Percentiles rank a stretch among this genome's conserved stretches.
These are phyloP conservation scores for Babesia divergens DNA, from an alignment of 169 alveolate genomes.

Conservation along the genomic window DNA sequence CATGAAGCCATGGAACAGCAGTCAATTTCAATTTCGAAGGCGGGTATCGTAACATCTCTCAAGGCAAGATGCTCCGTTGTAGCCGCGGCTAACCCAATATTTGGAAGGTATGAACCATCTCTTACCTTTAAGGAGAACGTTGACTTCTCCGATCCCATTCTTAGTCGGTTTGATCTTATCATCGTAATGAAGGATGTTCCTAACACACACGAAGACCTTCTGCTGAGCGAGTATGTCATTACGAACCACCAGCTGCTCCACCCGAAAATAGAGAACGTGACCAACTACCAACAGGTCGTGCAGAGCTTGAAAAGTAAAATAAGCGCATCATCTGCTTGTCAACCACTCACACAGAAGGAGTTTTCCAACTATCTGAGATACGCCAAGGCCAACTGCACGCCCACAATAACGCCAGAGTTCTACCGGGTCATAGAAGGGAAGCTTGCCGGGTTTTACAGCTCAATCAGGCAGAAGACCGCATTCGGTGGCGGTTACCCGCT, in stretches of 20 bases:
- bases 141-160: conserved; percentile 98
- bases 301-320: conserved; percentile 68
- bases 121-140: conserved; percentile 97
- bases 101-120: conserved; percentile 95
- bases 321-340: conserved; percentile 75
- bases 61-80: conserved; percentile 98
- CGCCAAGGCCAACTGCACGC: conserved; percentile 91
- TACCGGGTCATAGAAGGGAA: conserved; percentile 76
- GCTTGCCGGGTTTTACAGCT: conserved; percentile 86
- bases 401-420: conserved; percentile 70
- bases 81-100: conserved; percentile 99
- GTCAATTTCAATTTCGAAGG: conserved; percentile 97
- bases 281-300: conserved; percentile 72
- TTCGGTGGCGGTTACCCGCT: conserved; percentile 96
- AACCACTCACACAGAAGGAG: conserved; percentile 88
- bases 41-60: conserved; percentile 96
- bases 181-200: conserved; percentile 97
- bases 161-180: conserved; percentile 97
- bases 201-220: conserved; percentile 90
- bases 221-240: conserved; percentile 95
- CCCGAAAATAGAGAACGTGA: conserved; percentile 83
- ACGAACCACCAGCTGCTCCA: conserved; percentile 93
- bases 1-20: conserved; percentile 99
- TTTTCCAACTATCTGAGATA: conserved; percentile 93
- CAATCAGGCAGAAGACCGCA: conserved; percentile 91